Base-by-base conservation (phyloP, 768 basidiomycete genomes). In the Baorangia bicolor region DNA sequence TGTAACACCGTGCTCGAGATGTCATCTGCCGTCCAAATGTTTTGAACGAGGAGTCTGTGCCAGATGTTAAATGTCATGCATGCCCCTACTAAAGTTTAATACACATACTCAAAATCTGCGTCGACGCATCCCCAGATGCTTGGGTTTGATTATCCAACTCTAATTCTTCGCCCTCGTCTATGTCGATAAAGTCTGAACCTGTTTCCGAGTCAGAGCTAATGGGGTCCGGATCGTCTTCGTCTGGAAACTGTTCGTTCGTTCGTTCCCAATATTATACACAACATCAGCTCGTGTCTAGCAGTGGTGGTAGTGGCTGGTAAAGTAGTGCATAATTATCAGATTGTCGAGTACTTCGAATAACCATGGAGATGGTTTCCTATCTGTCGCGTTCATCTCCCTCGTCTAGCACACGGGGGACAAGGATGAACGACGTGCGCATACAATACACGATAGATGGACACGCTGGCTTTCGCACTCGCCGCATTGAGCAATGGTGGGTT, bases 381-480 rank as follows among this genome's bases (percentile, higher is more conserved):
- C n/a, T n/a, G n/a, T n/a, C n/a, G n/a, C n/a, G n/a, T n/a, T n/a
- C n/a, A n/a, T n/a, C n/a, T n/a, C n/a, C n/a, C n/a, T n/a, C n/a
- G n/a, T n/a, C n/a, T n/a, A n/a, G n/a, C n/a, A n/a, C n/a, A n/a
- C n/a, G n/a, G n/a, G n/a, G n/a, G n/a, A n/a, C n/a, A n/a, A n/a
- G n/a, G n/a, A n/a, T n/a, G n/a, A n/a, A n/a, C n/a, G n/a, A n/a
- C n/a, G n/a, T n/a, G n/a, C n/a, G n/a, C n/a, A n/a, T n/a, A n/a
- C n/a, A n/a, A n/a, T n/a, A n/a, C n/a, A n/a, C n/a, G n/a, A n/a
- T 87, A 87, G 16, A 90, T 74, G 1, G 85, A 85, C 16, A 93
- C 80, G 61, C 92, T 89, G 0, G 88, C 85, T 71, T 92, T 92
- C n/a, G 85, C 83, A 30, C 85, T 80, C 4, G 94, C 94, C 0